Evolutionary conservation across 169 alveolate species (phyloP).

Genomic region (Plasmodium coatneyi): DNA sequence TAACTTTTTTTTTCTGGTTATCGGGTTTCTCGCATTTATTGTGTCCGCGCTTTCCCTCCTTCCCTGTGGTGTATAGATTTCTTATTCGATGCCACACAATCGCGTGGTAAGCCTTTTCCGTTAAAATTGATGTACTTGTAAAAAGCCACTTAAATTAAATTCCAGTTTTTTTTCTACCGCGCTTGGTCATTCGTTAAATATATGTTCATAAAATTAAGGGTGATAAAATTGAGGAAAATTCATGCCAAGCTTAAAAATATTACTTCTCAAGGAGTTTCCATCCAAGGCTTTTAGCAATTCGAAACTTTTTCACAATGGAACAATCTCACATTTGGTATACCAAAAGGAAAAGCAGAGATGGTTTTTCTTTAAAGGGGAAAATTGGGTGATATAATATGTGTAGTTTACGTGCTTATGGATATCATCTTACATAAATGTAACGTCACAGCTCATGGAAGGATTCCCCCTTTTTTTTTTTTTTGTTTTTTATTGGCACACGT

Average conservation of each 20-base stretch:
- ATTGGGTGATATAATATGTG: not conserved
- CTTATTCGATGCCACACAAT: not conserved
- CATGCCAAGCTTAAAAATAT: conserved; percentile 6
- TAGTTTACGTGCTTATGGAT: not conserved
- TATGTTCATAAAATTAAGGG: conserved; percentile 9
- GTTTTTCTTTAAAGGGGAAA: not conserved
- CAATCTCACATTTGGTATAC: not conserved
- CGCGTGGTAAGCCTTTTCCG: not conserved
- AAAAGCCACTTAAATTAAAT: not conserved
- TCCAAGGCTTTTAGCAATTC: not conserved
- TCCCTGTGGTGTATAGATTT: not conserved
- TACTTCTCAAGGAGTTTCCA: conserved; percentile 2
- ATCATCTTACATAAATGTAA: not conserved
- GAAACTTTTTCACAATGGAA: not conserved
- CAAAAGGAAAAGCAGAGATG: not conserved
- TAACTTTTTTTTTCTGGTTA: not conserved
- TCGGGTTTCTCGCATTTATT: not conserved
- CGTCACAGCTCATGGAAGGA: not conserved
- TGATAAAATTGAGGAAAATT: conserved; percentile 5
- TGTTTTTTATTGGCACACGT: not conserved
- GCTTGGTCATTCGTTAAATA: not conserved
- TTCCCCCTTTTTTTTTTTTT: not conserved
- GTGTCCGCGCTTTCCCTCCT: not conserved
- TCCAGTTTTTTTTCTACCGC: not conserved
- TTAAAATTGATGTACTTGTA: not conserved